Evolutionary conservation across 148 eudicot genomes (phyloP), one percentile per base, ranked within the genome.

Genomic region (Spergularia marina): DNA sequence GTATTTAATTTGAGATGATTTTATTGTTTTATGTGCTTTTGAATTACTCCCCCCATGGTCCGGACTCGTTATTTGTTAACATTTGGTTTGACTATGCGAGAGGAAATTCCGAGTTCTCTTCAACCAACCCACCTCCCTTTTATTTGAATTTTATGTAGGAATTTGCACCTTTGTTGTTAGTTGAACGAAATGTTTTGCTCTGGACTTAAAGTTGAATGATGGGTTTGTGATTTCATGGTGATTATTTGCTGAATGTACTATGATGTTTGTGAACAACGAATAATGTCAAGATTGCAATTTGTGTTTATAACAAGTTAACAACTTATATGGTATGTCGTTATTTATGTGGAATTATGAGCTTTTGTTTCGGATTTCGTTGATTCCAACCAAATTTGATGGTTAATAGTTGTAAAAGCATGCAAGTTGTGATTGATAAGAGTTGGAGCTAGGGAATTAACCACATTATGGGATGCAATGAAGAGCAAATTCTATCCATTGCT

Each of bases 101-200:
- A 23, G 25, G 25, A 23, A 1, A 23, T 41, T 41, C 2, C 44
- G 6, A 41, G 6, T 7, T 41, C 44, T 41, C 0, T 41, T 41
- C 0, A 4, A 4, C 44, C 6, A 4, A 7, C 44, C 8, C 6
- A 41, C 8, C 8, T 41, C 44, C 8, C 44, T 4, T 4, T 41
- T 41, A 4, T 41, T 41, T 4, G 44, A 5, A 41, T 41, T 41
- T 41, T 63, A 14, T 2, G 3, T 9, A 1, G 6, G 23, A 49
- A 16, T 54, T 61, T 65, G 13, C 53, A 65, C 10, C 77, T 74
- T 74, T 20, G 6, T 14, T 65, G 25, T 65, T 36, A 53, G 10
- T 65, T 74, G 5, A 5, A 17, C 3, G 52, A 11, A 5, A 15
- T 51, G 5, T 4, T 13, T 7, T 68, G 36, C 23, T 47, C 3